Evolutionary conservation across 2,329 filamentous ascomycete genomes (phyloP), one percentile per base, ranked within the genome.

Genomic region (Endocalyx cinctus): DNA sequence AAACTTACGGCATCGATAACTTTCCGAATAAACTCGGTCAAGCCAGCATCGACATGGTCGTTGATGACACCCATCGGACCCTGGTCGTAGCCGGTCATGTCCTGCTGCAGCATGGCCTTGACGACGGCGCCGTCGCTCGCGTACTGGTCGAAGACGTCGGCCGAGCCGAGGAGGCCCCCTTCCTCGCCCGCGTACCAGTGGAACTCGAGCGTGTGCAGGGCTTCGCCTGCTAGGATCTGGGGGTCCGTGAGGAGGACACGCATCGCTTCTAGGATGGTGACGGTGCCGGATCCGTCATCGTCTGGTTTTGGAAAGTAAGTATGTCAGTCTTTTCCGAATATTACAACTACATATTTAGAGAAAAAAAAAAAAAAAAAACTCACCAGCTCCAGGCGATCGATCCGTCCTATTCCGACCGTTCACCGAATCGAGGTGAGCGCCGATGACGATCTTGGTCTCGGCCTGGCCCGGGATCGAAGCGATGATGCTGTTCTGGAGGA

Each of bases 141-240:
- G 38, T 68, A 68, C 26, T 52, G 43, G 16, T 58, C 48, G 42
- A 66, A 67, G 33, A 68, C 59, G 19, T 58, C 62, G 18, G 85
- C 82, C 37, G 67, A 73, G 37, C 27, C 31, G 6, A 29, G n/a
- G 28, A 35, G 25, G 10, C 29, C 18, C 11, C 18, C 7, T 25
- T 35, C 86, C 50, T 92, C 86, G 1, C 84, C 86, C 4, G 79
- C 82, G 59, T 89, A 90, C 84, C 84, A 92, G 57, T 90, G 84
- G 58, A 90, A 90, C 62, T 92, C 86, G 38, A 92, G 62, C 0
- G 84, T 87, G 57, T 90, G 88, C 41, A 74, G 63, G 6, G 73
- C 77, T 38, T 76, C 69, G 22, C 82, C 83, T 13, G 69, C 64
- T 5, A 75, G 63, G 35, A 89, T 70, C 26, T 76, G 69, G 7